Conservation (phyloP, 2,329 filamentous ascomycete genomes). For the Xylariaceae sp. region DNA sequence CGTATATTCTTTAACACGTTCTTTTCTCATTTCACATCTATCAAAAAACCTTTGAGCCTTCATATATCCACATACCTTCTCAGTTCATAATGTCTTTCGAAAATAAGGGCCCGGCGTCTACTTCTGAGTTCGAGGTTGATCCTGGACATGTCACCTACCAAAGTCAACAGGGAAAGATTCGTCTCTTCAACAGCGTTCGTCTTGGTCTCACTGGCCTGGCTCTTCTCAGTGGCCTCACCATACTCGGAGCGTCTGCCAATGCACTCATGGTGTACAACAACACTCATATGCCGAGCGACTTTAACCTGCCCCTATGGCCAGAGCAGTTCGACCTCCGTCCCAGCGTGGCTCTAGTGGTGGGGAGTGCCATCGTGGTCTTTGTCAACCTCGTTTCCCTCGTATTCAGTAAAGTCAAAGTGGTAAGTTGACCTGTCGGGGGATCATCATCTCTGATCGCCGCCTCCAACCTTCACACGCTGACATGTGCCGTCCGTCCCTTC, state of each 20-base stretch:
- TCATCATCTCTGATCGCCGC: no score
- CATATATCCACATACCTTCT: conserved; percentile 28
- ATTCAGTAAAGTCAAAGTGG: conserved; percentile 55
- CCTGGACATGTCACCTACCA: conserved; percentile 50
- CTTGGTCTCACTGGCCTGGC: conserved; percentile 57
- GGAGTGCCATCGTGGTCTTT: conserved; percentile 57
- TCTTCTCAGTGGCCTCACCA: conserved; percentile 57
- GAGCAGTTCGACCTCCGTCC: conserved; percentile 62
- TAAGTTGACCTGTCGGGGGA: conserved; percentile 55
- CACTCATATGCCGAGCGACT: conserved; percentile 57
- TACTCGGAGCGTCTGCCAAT: conserved; percentile 62
- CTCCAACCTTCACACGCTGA: conserved; percentile 16
- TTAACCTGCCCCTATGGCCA: conserved; percentile 64
- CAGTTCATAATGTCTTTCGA: conserved; percentile 42
- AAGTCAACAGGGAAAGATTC: conserved; percentile 45
- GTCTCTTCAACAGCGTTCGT: conserved; percentile 52
- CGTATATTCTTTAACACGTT: conserved; percentile 26
- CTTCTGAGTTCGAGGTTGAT: conserved; percentile 59
- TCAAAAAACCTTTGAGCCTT: conserved; percentile 6
- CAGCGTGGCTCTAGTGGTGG: conserved; percentile 60
- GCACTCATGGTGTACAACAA: conserved; percentile 61
- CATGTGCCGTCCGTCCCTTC: not conserved
- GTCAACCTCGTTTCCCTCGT: conserved; percentile 56
- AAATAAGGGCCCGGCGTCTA: conserved; percentile 49
- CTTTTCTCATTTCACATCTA: conserved; percentile 25